phyloP scores from a whole-genome alignment of 1,284 basidiomycete genomes.

The Trichosporon faecale region DNA sequence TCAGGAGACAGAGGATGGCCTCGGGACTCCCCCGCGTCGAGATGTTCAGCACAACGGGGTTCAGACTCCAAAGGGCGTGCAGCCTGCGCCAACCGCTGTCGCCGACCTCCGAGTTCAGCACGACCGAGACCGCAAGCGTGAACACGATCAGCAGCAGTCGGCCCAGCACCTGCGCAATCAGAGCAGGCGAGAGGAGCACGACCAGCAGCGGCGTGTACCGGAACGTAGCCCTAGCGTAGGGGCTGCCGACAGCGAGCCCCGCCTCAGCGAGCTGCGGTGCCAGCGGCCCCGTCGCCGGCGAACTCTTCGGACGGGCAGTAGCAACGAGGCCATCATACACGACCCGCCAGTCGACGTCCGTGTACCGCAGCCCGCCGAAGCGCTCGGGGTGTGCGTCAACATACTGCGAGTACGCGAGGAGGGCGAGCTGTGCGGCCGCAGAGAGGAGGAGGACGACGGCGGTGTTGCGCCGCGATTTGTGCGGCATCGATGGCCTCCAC shows the following conservation, averaged over 20 bases:
- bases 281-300: constrained; percentile 13
- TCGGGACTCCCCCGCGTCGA: constrained; percentile 95
- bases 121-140: constrained; percentile 74
- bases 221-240: constrained; percentile 90
- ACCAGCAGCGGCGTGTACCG: constrained; percentile 94
- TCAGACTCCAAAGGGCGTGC: constrained; percentile 72
- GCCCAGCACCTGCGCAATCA: constrained; percentile 76
- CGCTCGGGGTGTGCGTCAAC: constrained; percentile 44
- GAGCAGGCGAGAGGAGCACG: constrained; percentile 74
- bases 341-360: constrained; percentile 94
- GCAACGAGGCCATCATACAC: constrained; percentile 79
- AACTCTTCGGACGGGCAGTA: background rate
- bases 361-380: constrained; percentile 70
- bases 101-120: constrained; percentile 61
- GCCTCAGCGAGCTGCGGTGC: background rate
- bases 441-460: constrained; percentile 25
- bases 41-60: constrained; percentile 92
- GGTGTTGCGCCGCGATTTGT: background rate
- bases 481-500: background rate
- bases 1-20: constrained; percentile 67
- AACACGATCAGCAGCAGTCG: constrained; percentile 85
- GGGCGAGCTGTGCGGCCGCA: constrained; percentile 31
- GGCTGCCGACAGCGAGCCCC: constrained; percentile 56
- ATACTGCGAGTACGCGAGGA: constrained; percentile 43
- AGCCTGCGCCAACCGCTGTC: constrained; percentile 28